phyloP scores from a whole-genome alignment of 768 basidiomycete genomes.

The Mycena chlorophos region DNA sequence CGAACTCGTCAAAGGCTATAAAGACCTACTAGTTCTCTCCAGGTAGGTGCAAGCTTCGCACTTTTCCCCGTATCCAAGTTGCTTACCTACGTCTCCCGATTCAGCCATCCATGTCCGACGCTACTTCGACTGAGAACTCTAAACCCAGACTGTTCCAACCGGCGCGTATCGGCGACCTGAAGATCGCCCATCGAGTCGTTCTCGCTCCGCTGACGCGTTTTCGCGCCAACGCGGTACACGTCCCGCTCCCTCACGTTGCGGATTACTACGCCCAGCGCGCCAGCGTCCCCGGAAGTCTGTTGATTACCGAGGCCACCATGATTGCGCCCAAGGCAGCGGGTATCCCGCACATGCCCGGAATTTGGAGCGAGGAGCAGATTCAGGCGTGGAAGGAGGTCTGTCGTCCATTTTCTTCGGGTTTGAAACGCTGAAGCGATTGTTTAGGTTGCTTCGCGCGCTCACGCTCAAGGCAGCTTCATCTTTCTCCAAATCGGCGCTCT shows the following conservation, averaged over 20 bases:
- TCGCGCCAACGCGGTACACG: constrained; percentile 28
- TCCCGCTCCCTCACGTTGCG: constrained; percentile 26
- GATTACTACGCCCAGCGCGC: constrained; percentile 37
- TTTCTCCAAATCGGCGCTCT: constrained; percentile 50
- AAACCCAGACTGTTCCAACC: constrained; percentile 31
- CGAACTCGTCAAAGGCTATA: too few relatives aligned
- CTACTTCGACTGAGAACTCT: too few relatives aligned
- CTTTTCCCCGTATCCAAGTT: too few relatives aligned
- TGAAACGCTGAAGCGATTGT: not conserved
- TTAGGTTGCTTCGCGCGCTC: constrained; percentile 48
- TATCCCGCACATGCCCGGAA: constrained; percentile 36
- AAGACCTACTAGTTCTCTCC: too few relatives aligned
- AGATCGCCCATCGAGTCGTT: constrained; percentile 33
- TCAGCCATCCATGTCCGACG: too few relatives aligned
- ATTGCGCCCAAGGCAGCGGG: constrained; percentile 31
- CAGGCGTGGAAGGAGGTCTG: constrained; percentile 42
- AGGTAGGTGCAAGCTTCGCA: too few relatives aligned
- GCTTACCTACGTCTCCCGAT: too few relatives aligned
- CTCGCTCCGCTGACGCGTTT: constrained; percentile 37
- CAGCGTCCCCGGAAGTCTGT: constrained; percentile 35
- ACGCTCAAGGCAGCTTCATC: constrained; percentile 47
- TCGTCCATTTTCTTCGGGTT: not conserved
- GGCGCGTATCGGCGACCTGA: not conserved
- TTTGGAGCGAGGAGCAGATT: constrained; percentile 44
- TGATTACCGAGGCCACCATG: constrained; percentile 45